phyloP scores from a whole-genome alignment of 192 early-diverging fungal species.

The Umbelopsis sp. region DNA sequence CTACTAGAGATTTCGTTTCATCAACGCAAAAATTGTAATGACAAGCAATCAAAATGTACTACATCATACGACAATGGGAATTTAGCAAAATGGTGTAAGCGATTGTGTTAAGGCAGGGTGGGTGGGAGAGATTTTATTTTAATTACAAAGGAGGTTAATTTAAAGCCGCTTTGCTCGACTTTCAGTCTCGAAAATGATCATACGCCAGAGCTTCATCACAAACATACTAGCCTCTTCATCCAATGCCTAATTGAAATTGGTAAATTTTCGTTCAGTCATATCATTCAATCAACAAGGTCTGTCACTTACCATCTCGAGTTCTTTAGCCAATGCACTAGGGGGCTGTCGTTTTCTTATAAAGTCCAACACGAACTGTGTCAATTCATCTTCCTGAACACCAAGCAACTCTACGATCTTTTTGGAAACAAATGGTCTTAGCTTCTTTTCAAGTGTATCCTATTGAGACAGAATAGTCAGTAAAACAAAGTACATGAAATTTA shows the following conservation, averaged over 20 bases:
- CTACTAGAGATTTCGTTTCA: too few relatives aligned
- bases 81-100: too few relatives aligned
- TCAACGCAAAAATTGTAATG: background rate
- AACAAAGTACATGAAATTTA: constrained; percentile 24
- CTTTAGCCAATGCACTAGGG: constrained; percentile 69
- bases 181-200: constrained; percentile 86
- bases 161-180: constrained; percentile 53
- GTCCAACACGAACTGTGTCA: constrained; percentile 79
- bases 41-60: too few relatives aligned
- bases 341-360: constrained; percentile 67
- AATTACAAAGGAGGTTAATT: constrained; percentile 21
- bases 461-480: constrained; percentile 24
- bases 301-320: constrained; percentile 73
- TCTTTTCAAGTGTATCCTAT: constrained; percentile 57
- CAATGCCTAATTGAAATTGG: constrained; percentile 60
- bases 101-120: background rate
- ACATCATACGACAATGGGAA: too few relatives aligned
- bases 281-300: constrained; percentile 11
- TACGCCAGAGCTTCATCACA: constrained; percentile 89
- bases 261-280: background rate
- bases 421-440: constrained; percentile 72
- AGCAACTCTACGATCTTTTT: constrained; percentile 83
- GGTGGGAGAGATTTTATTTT: background rate
- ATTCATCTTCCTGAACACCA: constrained; percentile 76
- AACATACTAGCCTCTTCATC: constrained; percentile 88